Percentiles rank a stretch among this genome's conserved stretches.
Evolutionary conservation across 2,329 filamentous ascomycete species (phyloP).

Genomic region (Arthrobotrys sphaeroides): DNA sequence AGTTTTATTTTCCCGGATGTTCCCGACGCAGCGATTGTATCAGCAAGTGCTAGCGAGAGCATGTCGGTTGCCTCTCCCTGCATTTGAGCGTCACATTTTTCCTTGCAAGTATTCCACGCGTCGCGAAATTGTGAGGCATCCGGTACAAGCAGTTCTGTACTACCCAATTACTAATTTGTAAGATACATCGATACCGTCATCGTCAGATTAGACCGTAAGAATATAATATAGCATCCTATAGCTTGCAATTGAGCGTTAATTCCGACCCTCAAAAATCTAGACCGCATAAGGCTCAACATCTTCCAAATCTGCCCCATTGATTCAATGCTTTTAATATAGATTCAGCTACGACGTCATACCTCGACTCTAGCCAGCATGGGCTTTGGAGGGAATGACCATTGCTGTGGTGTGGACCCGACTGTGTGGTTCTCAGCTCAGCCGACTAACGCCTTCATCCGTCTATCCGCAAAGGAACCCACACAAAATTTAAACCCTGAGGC

Average conservation of each 20-base stretch:
- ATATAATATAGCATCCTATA: no score
- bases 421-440: background rate
- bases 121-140: background rate
- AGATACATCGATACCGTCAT: background rate
- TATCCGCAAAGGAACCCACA: background rate
- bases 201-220: no score
- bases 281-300: background rate
- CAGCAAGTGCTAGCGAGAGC: conserved; percentile 1
- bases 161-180: no score
- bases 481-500: conserved; percentile 13
- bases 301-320: background rate
- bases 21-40: background rate
- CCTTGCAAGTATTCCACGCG: no score
- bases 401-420: background rate
- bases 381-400: background rate
- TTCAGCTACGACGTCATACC: conserved; percentile 2
- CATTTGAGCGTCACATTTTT: no score
- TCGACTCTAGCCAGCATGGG: background rate
- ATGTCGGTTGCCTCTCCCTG: background rate
- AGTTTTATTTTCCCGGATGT: background rate
- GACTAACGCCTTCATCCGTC: background rate
- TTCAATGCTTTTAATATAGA: background rate
- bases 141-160: no score
- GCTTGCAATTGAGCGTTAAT: no score
- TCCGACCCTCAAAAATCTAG: background rate